Conservation (phyloP, 1,284 basidiomycete genomes). For the Ustilago crameri region DNA sequence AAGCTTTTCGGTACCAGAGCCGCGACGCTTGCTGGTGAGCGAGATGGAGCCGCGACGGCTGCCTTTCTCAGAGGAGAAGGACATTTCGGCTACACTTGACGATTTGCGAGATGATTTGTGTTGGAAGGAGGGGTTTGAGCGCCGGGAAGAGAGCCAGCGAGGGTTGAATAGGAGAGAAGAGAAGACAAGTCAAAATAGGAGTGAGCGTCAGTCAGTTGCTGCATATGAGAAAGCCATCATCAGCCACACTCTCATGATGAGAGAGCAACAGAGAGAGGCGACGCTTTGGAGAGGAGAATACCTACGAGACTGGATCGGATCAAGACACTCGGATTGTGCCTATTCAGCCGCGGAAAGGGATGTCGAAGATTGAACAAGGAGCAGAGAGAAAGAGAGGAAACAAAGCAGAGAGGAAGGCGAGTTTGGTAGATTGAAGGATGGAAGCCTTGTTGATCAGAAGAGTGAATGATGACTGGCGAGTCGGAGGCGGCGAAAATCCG, state of each 20-base stretch:
- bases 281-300: neutral
- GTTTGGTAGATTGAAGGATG: neutral
- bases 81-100: constrained; percentile 13
- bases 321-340: neutral
- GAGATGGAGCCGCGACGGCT: constrained; percentile 50
- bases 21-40: constrained; percentile 47
- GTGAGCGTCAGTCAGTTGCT: neutral
- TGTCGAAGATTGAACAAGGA: neutral
- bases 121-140: neutral
- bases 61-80: constrained; percentile 42
- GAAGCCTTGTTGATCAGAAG: neutral
- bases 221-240: neutral
- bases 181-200: neutral
- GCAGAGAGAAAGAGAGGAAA: neutral
- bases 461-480: neutral
- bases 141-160: neutral
- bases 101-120: neutral
- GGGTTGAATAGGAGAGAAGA: neutral
- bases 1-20: constrained; percentile 59
- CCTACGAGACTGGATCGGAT: constrained; percentile 1
- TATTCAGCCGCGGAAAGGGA: too few species aligned
- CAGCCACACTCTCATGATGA: constrained; percentile 4
- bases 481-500: neutral
- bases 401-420: neutral
- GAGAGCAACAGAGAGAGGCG: neutral